These are phyloP conservation scores for Plantago major DNA, from an alignment of 257 asterid species.

Conservation along the genomic window DNA sequence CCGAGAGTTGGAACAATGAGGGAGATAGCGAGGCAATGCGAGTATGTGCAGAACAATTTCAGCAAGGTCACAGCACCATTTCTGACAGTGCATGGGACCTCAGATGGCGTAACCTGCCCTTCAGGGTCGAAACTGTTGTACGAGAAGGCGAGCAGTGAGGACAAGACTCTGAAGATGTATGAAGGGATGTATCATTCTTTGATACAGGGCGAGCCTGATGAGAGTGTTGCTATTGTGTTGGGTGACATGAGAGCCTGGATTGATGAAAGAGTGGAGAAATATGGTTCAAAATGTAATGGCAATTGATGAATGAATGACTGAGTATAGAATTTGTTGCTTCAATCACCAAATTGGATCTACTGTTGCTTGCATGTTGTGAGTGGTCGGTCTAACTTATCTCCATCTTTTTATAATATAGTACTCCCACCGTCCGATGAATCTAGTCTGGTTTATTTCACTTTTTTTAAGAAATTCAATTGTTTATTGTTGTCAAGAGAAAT, in stretches of 20 bases:
- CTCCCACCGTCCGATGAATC: no score
- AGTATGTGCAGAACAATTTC: conserved; percentile 71
- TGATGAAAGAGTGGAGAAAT: conserved; percentile 63
- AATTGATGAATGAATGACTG: neutral
- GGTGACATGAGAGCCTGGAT: conserved; percentile 93
- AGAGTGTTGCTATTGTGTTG: conserved; percentile 55
- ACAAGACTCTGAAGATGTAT: conserved; percentile 73
- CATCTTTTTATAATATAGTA: no score
- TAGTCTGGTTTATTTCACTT: no score
- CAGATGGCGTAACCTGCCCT: conserved; percentile 71
- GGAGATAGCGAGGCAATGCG: conserved; percentile 63
- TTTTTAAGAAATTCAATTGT: no score
- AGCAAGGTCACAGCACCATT: conserved; percentile 63
- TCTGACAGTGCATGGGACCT: conserved; percentile 67
- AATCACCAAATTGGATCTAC: no score
- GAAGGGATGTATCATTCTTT: conserved; percentile 83
- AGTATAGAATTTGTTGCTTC: no score
- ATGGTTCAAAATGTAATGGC: conserved; percentile 37
- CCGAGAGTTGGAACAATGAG: conserved; percentile 97
- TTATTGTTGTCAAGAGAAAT: no score
- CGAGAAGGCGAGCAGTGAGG: conserved; percentile 76
- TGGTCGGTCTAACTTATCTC: no score
- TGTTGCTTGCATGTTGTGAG: no score
- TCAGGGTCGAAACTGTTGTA: conserved; percentile 75
- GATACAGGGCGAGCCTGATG: conserved; percentile 96